Evolutionary conservation across 2,329 filamentous ascomycete species (phyloP), one percentile per base, ranked within the genome.

Genomic region (Harringtonia aguacate): DNA sequence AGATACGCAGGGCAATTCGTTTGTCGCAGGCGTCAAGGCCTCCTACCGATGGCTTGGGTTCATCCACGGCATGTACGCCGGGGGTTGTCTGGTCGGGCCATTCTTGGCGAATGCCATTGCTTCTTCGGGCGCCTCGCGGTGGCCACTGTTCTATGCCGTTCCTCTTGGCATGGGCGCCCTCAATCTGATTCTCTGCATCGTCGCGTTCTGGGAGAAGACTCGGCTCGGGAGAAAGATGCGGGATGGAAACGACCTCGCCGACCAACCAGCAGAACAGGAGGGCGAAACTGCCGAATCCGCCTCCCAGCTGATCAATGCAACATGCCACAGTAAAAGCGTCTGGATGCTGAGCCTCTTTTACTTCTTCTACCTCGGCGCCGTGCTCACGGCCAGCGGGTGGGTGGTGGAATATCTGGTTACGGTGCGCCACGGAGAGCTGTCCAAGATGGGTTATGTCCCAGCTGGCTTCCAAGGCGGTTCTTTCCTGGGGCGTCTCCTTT

Each of bases 391-490:
- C 0, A 57, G 62, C 47, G 77, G 79, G 1, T 83, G 77, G 79
- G 70, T 81, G 0, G 77, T 82, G 2, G 75, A 81, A 50, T 83
- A 77, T 44, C 65, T 83, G 4, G 72, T 81, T 8, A 66, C 68
- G 3, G 73, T 76, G n/a, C 72, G 78, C 0, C 61, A 71, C 3
- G 77, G 77, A 1, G 61, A 73, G 2, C 59, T 82, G 1, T 63
- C 70, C 0, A 62, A 70, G 17, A 73, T 79, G 57, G 78, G 77
- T 0, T 83, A 81, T 41, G 71, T 83, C 0, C 72, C 77, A 0
- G 72, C 77, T 0, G 77, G 76, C 4, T 75, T 74, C 51, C 77
- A 69, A 38, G 77, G 74, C 3, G 78, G 78, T 0, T 63, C 65
- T 0, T 63, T 80, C 4, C 63, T 81, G 0, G 77, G 77, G 0